phyloP scores from a whole-genome alignment of 257 asterid species.

The Nicotiana knightiana region DNA sequence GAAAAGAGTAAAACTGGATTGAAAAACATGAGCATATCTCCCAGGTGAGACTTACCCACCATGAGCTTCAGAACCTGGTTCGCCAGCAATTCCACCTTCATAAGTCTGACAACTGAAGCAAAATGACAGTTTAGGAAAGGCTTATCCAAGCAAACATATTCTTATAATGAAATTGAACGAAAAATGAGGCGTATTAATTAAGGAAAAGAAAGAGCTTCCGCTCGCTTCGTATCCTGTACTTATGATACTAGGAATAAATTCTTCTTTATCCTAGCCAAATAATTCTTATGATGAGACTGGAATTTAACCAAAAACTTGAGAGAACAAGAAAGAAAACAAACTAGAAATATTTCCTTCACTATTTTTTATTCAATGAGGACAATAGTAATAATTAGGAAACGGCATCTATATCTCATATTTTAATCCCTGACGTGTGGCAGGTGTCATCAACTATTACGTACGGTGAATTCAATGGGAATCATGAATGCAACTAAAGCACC shows the following conservation, averaged over 20 bases:
- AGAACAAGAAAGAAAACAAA: neutral
- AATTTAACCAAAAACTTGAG: neutral
- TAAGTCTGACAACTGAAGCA: constrained; percentile 82
- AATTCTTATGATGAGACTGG: neutral
- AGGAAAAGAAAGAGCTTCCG: neutral
- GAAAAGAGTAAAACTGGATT: neutral
- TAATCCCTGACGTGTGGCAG: neutral
- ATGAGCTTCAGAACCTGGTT: constrained; percentile 97
- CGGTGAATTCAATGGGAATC: neutral
- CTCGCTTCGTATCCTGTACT: neutral
- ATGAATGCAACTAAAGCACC: neutral
- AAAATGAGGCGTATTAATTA: neutral
- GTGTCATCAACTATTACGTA: neutral
- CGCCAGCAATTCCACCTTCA: constrained; percentile 98
- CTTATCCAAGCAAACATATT: neutral
- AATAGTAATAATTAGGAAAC: neutral
- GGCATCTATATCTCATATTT: neutral
- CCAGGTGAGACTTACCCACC: constrained; percentile 74
- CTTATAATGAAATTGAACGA: neutral
- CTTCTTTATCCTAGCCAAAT: neutral
- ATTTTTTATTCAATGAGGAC: neutral
- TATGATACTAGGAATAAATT: neutral
- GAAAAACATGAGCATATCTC: neutral
- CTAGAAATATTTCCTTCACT: neutral
- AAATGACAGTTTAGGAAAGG: neutral